Conservation (phyloP, 768 basidiomycete species). For the Lactifluus hygrophoroides region DNA sequence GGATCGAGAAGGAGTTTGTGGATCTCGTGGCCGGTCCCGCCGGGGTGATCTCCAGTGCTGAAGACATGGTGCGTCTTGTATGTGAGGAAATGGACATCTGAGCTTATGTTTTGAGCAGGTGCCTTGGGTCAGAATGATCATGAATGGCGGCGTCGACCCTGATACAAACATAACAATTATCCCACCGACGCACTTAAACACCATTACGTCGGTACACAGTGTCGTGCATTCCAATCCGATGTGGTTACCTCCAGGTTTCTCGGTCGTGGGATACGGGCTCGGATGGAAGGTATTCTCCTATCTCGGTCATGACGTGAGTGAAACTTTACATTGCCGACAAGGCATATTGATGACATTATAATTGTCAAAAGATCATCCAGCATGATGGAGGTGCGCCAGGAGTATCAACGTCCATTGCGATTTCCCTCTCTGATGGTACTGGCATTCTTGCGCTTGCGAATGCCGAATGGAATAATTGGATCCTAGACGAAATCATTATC, state of each 20-base stretch:
- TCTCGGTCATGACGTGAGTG: slow-evolving; percentile 34
- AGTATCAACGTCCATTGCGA: slow-evolving; percentile 25
- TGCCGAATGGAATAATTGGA: too few species aligned
- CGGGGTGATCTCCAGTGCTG: slow-evolving; percentile 36
- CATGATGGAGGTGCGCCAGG: slow-evolving; percentile 29
- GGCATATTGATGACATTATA: neutral
- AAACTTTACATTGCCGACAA: neutral
- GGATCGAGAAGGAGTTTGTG: slow-evolving; percentile 23
- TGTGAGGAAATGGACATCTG: neutral
- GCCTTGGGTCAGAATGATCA: slow-evolving; percentile 38
- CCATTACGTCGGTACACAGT: slow-evolving; percentile 28
- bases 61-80: slow-evolving; percentile 34
- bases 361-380: slow-evolving; percentile 28
- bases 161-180: slow-evolving; percentile 28
- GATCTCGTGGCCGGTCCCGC: slow-evolving; percentile 32
- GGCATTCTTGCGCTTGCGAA: slow-evolving; percentile 28
- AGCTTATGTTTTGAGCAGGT: slow-evolving; percentile 23
- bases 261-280: slow-evolving; percentile 33
- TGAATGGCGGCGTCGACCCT: slow-evolving; percentile 30
- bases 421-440: slow-evolving; percentile 31
- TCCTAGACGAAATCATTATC: too few species aligned
- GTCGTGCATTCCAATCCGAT: slow-evolving; percentile 20
- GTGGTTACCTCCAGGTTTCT: slow-evolving; percentile 16
- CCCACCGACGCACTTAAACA: slow-evolving; percentile 26
- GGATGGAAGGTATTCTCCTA: slow-evolving; percentile 37